These are phyloP conservation scores for Papilionanthe hybrid DNA, from an alignment of 116 monocot species.

Conservation along the genomic window DNA sequence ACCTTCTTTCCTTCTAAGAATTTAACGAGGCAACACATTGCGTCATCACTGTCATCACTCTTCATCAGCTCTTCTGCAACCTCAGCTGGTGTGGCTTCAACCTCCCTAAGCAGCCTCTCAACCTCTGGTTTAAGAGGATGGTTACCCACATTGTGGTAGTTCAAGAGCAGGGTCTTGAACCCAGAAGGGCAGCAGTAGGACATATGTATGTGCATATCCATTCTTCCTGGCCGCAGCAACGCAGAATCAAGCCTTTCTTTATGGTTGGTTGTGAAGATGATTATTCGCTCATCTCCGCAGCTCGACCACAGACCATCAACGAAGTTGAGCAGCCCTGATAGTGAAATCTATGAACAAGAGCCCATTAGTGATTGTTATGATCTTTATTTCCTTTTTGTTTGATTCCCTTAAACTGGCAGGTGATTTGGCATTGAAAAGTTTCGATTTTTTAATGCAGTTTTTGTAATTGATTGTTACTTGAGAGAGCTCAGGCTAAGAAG, in stretches of 20 bases:
- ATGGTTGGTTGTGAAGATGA: slow-evolving; percentile 55
- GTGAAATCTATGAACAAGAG: slow-evolving; percentile 17
- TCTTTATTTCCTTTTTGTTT: too few species aligned
- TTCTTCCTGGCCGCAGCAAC: slow-evolving; percentile 49
- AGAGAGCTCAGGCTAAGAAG: too few species aligned
- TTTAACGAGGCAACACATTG: not conserved
- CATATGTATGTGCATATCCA: slow-evolving; percentile 74
- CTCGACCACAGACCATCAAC: slow-evolving; percentile 44
- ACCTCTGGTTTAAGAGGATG: slow-evolving; percentile 18
- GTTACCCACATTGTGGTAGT: slow-evolving; percentile 38
- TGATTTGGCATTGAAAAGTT: too few species aligned
- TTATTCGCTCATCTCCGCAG: slow-evolving; percentile 46
- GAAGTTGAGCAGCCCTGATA: slow-evolving; percentile 60
- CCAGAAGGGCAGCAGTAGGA: slow-evolving; percentile 33
- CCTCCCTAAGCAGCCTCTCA: slow-evolving; percentile 20
- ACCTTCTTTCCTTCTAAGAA: not conserved
- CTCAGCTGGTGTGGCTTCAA: slow-evolving; percentile 30
- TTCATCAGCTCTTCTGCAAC: slow-evolving; percentile 23
- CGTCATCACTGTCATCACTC: slow-evolving; percentile 3
- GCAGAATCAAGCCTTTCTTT: slow-evolving; percentile 48
- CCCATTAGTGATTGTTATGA: too few species aligned
- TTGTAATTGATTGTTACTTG: too few species aligned
- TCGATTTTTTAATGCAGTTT: too few species aligned
- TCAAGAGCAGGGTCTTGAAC: slow-evolving; percentile 28
- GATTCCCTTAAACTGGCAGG: too few species aligned